These are phyloP conservation scores for Cyclotella choctawhatcheeana DNA, from an alignment of 108 stramenopile genomes.

Conservation along the genomic window DNA sequence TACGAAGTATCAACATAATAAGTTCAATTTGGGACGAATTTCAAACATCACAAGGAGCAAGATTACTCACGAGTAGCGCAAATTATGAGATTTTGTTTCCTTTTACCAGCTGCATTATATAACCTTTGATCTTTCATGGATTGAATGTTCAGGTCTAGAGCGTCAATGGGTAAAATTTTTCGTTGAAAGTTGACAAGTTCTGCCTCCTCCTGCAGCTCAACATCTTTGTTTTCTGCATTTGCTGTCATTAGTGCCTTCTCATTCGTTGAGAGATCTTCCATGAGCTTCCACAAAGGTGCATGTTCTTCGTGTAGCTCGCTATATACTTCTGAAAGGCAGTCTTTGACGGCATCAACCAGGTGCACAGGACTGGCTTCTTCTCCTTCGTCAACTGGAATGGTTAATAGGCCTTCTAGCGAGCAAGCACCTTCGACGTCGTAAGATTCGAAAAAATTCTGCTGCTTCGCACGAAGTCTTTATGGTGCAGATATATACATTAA, in stretches of 20 bases:
- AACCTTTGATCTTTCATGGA: conserved; percentile 52
- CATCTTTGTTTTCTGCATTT: conserved; percentile 9
- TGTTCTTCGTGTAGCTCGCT: conserved; percentile 74
- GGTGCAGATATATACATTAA: no score
- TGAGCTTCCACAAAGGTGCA: conserved; percentile 79
- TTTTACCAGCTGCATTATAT: conserved; percentile 77
- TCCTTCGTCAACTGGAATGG: conserved; percentile 82
- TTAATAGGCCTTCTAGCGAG: conserved; percentile 68
- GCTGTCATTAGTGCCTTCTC: neutral
- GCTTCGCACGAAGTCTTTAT: conserved; percentile 72
- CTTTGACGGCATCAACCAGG: conserved; percentile 75
- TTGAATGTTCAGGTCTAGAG: conserved; percentile 73
- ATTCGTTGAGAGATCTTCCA: conserved; percentile 55
- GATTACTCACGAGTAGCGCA: no score
- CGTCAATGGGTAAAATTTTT: conserved; percentile 90
- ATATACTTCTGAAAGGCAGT: conserved; percentile 69
- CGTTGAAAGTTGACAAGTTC: conserved; percentile 77
- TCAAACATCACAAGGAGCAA: no score
- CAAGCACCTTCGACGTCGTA: conserved; percentile 79
- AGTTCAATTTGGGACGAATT: no score
- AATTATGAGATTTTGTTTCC: conserved; percentile 82
- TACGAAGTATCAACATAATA: no score
- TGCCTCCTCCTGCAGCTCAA: conserved; percentile 18
- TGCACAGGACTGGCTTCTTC: conserved; percentile 77
- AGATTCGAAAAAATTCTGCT: conserved; percentile 65